These are phyloP conservation scores for Venustampulla echinocandica DNA, from an alignment of 495 filamentous ascomycete genomes.

Conservation along the genomic window DNA sequence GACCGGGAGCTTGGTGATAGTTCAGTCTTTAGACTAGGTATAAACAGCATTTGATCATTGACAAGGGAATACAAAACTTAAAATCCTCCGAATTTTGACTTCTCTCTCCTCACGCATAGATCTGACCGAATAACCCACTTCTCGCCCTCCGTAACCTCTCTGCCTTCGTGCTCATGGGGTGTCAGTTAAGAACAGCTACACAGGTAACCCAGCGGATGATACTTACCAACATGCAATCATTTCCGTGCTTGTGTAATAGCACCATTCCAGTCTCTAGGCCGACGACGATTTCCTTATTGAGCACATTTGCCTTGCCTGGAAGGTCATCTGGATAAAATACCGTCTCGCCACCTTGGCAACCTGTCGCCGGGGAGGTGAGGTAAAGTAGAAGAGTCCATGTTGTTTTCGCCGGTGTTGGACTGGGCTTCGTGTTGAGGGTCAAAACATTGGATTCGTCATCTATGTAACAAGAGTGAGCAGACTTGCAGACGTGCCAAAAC, in stretches of 20 bases:
- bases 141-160: slow-evolving; percentile 68
- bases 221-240: slow-evolving; percentile 63
- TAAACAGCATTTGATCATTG: too few relatives aligned
- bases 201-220: not conserved
- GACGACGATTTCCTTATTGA: slow-evolving; percentile 54
- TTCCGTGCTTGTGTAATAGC: slow-evolving; percentile 80
- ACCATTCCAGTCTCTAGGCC: slow-evolving; percentile 72
- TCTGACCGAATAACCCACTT: slow-evolving; percentile 93
- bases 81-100: too few relatives aligned
- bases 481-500: slow-evolving; percentile 1
- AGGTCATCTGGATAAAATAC: slow-evolving; percentile 71
- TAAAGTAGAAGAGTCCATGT: slow-evolving; percentile 93
- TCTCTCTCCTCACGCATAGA: too few relatives aligned
- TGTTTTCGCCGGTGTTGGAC: slow-evolving; percentile 53
- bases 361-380: slow-evolving; percentile 58
- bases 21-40: too few relatives aligned
- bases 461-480: slow-evolving; percentile 22
- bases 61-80: too few relatives aligned
- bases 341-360: slow-evolving; percentile 75
- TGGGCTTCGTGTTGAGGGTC: slow-evolving; percentile 39
- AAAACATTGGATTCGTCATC: slow-evolving; percentile 74
- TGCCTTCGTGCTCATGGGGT: slow-evolving; percentile 59
- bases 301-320: slow-evolving; percentile 26
- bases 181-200: slow-evolving; percentile 17
- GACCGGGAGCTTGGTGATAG: too few relatives aligned